Percentiles rank a stretch among this genome's conserved stretches.
Conservation (phyloP, 129 eudicot species). For the Chrysanthemum seticuspe region DNA sequence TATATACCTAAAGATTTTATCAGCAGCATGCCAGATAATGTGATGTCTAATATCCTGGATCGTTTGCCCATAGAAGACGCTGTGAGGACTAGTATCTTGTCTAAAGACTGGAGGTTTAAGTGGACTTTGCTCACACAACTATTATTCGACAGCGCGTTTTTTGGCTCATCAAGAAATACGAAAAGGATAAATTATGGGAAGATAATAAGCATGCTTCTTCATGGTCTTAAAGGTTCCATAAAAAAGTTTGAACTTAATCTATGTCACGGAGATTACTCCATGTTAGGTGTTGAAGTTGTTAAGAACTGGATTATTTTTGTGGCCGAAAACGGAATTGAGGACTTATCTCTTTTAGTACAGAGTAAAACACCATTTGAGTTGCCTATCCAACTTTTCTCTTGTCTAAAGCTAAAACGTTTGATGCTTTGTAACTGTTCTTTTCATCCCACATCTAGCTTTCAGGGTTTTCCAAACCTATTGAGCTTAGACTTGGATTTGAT, state of each 20-base stretch:
- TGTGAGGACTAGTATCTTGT: conserved; percentile 1
- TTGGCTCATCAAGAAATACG: no score
- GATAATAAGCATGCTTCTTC: not conserved
- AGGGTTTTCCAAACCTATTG: conserved; percentile 19
- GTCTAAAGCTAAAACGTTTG: no score
- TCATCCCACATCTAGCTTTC: not conserved
- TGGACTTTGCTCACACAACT: not conserved
- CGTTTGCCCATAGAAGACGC: not conserved
- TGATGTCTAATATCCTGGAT: not conserved
- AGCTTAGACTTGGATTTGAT: not conserved
- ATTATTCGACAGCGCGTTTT: not conserved
- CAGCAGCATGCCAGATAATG: conserved; percentile 1
- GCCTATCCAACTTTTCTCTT: not conserved
- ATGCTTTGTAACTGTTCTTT: not conserved
- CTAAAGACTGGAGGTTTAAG: not conserved
- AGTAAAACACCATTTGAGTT: not conserved
- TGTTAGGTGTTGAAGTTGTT: not conserved
- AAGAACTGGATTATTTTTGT: not conserved
- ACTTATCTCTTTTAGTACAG: not conserved
- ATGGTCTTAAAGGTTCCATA: not conserved
- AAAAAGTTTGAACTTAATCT: not conserved
- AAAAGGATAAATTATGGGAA: not conserved
- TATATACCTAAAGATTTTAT: not conserved
- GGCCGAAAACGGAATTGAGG: not conserved
- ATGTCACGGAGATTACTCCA: not conserved